Percentiles rank a stretch among this genome's conserved stretches.
Conservation (phyloP, 1,139 yeast species). For the Pneumocystis jirovecii region DNA sequence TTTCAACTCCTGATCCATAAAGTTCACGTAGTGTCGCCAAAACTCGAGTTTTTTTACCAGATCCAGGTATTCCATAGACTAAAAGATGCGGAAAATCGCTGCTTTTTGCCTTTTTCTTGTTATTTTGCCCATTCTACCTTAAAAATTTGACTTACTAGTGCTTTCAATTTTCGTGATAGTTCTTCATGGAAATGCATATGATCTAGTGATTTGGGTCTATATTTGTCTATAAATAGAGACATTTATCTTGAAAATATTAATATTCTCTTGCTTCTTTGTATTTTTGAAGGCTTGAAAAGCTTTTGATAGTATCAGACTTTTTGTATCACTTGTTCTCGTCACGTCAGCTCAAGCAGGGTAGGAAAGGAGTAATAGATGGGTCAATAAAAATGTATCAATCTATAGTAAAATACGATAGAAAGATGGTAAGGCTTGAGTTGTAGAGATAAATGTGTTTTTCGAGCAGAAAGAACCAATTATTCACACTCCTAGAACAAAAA, state of each 20-base stretch:
- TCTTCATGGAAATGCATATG: slow-evolving; percentile 51
- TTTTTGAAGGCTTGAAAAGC: neutral
- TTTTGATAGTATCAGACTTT: too few relatives aligned
- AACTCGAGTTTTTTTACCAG: slow-evolving; percentile 91
- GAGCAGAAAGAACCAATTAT: too few relatives aligned
- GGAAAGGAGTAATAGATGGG: too few relatives aligned
- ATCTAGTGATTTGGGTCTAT: slow-evolving; percentile 59
- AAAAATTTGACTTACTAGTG: slow-evolving; percentile 31
- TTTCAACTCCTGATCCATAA: slow-evolving; percentile 69
- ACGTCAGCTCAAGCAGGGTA: too few relatives aligned
- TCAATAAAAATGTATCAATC: too few relatives aligned
- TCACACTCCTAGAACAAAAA: too few relatives aligned
- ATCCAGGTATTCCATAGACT: slow-evolving; percentile 90
- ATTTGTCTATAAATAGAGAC: slow-evolving; percentile 95
- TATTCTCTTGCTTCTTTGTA: neutral
- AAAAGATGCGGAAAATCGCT: slow-evolving; percentile 89
- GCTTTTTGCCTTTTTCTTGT: slow-evolving; percentile 33
- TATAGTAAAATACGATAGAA: too few relatives aligned
- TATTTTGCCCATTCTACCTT: neutral
- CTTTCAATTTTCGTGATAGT: slow-evolving; percentile 47
- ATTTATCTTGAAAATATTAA: slow-evolving; percentile 23
- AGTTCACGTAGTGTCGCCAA: slow-evolving; percentile 65
- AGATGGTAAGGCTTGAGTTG: too few relatives aligned
- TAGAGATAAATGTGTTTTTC: too few relatives aligned
- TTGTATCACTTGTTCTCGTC: too few relatives aligned